phyloP scores from a whole-genome alignment of 75 land plant genomes.

The Picea sitchensis region DNA sequence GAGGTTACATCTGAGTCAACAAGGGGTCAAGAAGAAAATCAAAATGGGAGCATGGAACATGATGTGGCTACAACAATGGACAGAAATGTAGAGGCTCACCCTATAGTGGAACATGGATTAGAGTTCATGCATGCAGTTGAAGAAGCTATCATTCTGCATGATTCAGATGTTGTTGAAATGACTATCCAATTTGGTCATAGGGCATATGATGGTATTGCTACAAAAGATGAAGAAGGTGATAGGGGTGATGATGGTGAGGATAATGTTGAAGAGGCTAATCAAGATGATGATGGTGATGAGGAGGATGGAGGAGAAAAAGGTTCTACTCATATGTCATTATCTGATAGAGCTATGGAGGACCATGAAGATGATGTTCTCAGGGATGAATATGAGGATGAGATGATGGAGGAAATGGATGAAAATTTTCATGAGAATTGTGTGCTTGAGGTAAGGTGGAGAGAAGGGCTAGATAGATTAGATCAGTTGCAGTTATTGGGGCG shows the following conservation, averaged over 20 bases:
- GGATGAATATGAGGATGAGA: conserved; percentile 41
- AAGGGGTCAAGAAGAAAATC: background rate
- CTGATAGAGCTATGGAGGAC: conserved; percentile 45
- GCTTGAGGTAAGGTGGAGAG: conserved; percentile 43
- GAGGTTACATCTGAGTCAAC: background rate
- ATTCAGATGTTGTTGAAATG: conserved; percentile 27
- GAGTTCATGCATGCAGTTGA: background rate
- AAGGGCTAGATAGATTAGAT: conserved; percentile 31
- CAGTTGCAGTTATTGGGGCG: conserved; percentile 28
- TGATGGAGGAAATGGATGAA: conserved; percentile 24
- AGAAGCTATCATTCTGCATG: conserved; percentile 22
- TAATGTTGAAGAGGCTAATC: conserved; percentile 27
- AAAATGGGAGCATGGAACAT: background rate
- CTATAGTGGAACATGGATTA: background rate
- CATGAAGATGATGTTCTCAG: conserved; percentile 42
- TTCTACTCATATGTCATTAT: conserved; percentile 37
- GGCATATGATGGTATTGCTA: conserved; percentile 20
- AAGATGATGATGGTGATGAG: conserved; percentile 66
- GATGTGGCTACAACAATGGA: background rate
- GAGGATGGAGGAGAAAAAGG: conserved; percentile 62
- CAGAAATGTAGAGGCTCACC: background rate
- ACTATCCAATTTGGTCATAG: conserved; percentile 19
- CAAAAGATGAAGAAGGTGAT: conserved; percentile 27
- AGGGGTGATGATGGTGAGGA: conserved; percentile 22
- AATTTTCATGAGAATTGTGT: conserved; percentile 36